Percentiles rank a stretch among this genome's conserved stretches.
These are phyloP conservation scores for Sophora flavescens DNA, from an alignment of 306 rosid genomes.

Conservation along the genomic window DNA sequence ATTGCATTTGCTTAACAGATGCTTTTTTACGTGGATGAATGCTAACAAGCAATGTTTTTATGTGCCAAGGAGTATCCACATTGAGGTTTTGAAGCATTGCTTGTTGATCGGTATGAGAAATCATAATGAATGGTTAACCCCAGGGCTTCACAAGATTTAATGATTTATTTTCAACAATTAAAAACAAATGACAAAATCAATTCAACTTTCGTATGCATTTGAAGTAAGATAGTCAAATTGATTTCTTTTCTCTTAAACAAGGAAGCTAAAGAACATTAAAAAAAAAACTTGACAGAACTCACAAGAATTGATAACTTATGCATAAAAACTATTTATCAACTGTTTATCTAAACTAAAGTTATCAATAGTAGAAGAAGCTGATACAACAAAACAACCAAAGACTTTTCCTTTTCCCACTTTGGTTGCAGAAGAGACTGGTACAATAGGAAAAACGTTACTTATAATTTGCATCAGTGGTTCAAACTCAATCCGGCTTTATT, in stretches of 20 bases:
- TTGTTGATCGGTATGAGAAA: background rate
- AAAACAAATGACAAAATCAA: background rate
- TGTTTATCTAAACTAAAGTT: background rate
- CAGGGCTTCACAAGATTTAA: background rate
- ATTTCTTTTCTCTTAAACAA: background rate
- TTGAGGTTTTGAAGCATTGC: conserved; percentile 7
- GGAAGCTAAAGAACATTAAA: background rate
- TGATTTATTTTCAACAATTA: background rate
- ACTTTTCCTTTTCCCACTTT: no score
- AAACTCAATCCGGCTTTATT: conserved; percentile 10
- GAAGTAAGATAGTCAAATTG: background rate
- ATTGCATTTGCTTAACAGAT: background rate
- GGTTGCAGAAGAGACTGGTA: background rate
- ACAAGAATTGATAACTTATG: conserved; percentile 30
- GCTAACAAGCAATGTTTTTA: background rate
- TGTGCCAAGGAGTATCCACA: background rate
- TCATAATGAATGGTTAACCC: background rate
- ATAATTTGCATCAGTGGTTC: background rate
- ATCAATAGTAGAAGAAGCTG: background rate
- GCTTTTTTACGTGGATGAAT: conserved; percentile 6
- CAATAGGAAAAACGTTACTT: background rate
- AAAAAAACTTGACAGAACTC: background rate
- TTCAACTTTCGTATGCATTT: background rate
- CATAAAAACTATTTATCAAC: conserved; percentile 39
- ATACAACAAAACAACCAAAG: background rate